Base-by-base conservation (phyloP, 805 yeast species). In the Kluyveromyces aestuarii region DNA sequence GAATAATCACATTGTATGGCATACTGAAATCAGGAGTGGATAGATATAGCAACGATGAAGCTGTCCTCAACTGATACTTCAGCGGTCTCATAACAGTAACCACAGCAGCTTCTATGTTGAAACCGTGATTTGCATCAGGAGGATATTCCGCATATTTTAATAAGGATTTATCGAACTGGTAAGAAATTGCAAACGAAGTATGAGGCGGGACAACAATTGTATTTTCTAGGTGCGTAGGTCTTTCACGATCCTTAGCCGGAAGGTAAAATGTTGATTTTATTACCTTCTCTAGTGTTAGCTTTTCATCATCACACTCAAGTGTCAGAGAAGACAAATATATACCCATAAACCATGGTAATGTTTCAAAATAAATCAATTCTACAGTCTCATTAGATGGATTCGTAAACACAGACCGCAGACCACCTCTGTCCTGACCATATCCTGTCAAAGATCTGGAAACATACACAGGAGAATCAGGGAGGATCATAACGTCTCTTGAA, bases 101-200 rank as follows among this genome's bases (percentile, higher is more conserved):
- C 10, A 87, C 84, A 6, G 96, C 96, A 0, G 98, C 96, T 21
- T 93, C 93, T 41, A 93, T 80, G 50, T 90, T 91, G 67, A 93
- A 93, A 0, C 99, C 99, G 58, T 93, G 97, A 63, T 93, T 93
- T 2, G 99, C 98, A 71, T 93, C 99, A 1, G 99, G 99, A n/a
- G 99, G 99, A 60, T 93, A 93, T 63, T 93, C 98, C 2, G 89
- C 85, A 52, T 86, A 81, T 49, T 83, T 75, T 30, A 93, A 72
- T 62, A 93, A 72, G 0, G 96, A 81, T 64, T 90, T 93, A 62
- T 93, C 98, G 61, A 91, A 90, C 48, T 82, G 78, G 62, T 86
- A 86, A 2, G 84, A 79, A 46, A 88, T 55, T 1, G 83, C 74
- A 41, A 85, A 63, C 7, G 81, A 73, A 13, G 81, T 72, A 2